These are phyloP conservation scores for Neurospora sp. DNA, from an alignment of 2,329 filamentous ascomycete species.

Conservation along the genomic window DNA sequence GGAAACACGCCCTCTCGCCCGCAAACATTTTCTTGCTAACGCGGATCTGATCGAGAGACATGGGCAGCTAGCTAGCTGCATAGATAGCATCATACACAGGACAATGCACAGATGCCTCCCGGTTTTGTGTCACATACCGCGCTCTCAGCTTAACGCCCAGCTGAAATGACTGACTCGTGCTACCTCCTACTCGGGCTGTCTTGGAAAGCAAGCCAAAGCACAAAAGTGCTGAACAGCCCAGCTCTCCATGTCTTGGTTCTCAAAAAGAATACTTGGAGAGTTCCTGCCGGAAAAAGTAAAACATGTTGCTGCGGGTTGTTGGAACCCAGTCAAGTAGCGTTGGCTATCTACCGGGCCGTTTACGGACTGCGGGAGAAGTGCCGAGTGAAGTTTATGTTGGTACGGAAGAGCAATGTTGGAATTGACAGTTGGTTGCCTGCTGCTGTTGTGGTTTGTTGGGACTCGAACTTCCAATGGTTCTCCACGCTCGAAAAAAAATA, in stretches of 20 bases:
- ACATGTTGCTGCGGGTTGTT: not conserved
- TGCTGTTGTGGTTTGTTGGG: not conserved
- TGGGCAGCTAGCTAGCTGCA: not conserved
- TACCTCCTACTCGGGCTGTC: not conserved
- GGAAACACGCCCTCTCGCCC: not conserved
- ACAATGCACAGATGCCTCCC: not conserved
- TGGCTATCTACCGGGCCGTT: not conserved
- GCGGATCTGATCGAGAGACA: not conserved
- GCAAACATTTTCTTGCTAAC: not conserved
- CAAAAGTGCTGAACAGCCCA: not conserved
- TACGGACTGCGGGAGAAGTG: not conserved
- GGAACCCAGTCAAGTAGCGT: not conserved
- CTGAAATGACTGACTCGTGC: not conserved
- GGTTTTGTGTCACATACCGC: not conserved
- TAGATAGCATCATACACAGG: not conserved
- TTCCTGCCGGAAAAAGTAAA: not conserved
- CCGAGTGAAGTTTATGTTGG: not conserved
- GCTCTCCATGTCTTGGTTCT: not conserved
- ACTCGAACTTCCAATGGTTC: not conserved
- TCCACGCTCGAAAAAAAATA: not conserved
- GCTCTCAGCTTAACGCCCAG: not conserved
- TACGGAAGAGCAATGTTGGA: not conserved
- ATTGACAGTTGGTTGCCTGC: not conserved
- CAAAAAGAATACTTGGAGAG: not conserved
- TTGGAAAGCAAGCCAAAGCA: not conserved